Conservation (phyloP, 345 rosid genomes). For the Citrus unshiu region DNA sequence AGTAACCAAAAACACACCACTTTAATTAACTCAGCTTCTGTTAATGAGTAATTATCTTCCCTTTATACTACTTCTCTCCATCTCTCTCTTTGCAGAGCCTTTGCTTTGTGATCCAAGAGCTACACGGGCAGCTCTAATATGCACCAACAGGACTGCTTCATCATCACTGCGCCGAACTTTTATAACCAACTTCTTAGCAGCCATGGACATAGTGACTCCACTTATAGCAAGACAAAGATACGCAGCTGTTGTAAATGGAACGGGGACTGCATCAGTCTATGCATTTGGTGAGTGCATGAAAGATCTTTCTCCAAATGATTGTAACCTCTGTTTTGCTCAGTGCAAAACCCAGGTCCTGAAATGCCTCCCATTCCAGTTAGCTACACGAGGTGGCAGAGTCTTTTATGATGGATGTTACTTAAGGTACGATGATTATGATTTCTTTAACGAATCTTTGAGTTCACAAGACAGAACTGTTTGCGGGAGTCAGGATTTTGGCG, state of each 20-base stretch:
- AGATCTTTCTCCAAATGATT: conserved; percentile 64
- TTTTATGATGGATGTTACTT: conserved; percentile 73
- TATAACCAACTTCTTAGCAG: conserved; percentile 45
- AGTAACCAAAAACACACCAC: no score
- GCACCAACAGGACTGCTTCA: conserved; percentile 60
- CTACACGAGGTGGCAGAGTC: conserved; percentile 66
- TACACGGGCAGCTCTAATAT: conserved; percentile 42
- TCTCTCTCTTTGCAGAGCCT: conserved; percentile 23
- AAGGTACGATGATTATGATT: conserved; percentile 72
- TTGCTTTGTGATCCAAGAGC: conserved; percentile 75
- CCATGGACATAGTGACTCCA: conserved; percentile 45
- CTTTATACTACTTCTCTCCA: conserved; percentile 8
- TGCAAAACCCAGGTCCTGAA: conserved; percentile 63
- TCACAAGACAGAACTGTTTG: conserved; percentile 41
- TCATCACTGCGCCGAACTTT: conserved; percentile 36
- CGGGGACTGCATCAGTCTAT: conserved; percentile 52
- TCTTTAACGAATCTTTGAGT: conserved; percentile 56
- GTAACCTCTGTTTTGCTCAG: conserved; percentile 77
- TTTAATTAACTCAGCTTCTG: no score
- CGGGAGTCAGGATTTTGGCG: conserved; percentile 35
- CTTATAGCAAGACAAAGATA: conserved; percentile 32
- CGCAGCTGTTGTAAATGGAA: conserved; percentile 41
- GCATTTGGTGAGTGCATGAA: conserved; percentile 78
- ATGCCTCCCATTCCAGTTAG: conserved; percentile 69
- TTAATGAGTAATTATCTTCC: background rate